phyloP scores from a whole-genome alignment of 2,329 filamentous ascomycete species.

The Hypoxylon sp. region DNA sequence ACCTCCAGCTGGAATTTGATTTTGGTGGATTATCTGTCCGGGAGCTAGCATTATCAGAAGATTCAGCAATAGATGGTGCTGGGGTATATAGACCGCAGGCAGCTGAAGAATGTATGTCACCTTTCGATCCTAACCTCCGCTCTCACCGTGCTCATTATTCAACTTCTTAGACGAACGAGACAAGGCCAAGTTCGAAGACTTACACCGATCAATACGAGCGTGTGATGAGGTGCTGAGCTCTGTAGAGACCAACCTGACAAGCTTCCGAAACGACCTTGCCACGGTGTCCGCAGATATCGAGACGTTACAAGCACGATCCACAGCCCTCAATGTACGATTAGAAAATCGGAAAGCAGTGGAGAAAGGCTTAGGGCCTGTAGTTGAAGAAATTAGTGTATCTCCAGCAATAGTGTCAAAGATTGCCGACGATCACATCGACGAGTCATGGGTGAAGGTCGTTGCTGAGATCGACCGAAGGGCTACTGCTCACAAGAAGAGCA shows the following conservation, averaged over 20 bases:
- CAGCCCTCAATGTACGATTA: conserved; percentile 84
- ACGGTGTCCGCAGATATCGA: conserved; percentile 96
- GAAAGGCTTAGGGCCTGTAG: conserved; percentile 85
- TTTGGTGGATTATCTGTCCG: conserved; percentile 84
- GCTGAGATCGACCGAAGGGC: conserved; percentile 84
- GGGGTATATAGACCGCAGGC: conserved; percentile 70
- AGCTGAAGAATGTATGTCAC: conserved; percentile 78
- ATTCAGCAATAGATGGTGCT: conserved; percentile 45
- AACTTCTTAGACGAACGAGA: conserved; percentile 77
- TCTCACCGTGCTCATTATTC: conserved; percentile 45
- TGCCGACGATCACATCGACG: conserved; percentile 89
- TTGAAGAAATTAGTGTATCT: conserved; percentile 92
- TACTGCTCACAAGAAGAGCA: conserved; percentile 77
- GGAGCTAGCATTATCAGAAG: conserved; percentile 70
- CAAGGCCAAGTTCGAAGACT: conserved; percentile 86
- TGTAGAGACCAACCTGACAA: conserved; percentile 91
- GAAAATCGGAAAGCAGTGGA: conserved; percentile 93
- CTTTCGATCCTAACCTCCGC: conserved; percentile 27
- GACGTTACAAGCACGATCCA: conserved; percentile 87
- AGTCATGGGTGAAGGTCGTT: conserved; percentile 86
- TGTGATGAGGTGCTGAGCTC: conserved; percentile 95
- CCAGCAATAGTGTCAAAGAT: conserved; percentile 88
- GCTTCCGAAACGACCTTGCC: conserved; percentile 93
- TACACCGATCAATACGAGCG: conserved; percentile 88
- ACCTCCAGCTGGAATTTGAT: conserved; percentile 77